Evolutionary conservation across 208 protist species (phyloP).

Genomic region (Acanthamoeba divionensis): DNA sequence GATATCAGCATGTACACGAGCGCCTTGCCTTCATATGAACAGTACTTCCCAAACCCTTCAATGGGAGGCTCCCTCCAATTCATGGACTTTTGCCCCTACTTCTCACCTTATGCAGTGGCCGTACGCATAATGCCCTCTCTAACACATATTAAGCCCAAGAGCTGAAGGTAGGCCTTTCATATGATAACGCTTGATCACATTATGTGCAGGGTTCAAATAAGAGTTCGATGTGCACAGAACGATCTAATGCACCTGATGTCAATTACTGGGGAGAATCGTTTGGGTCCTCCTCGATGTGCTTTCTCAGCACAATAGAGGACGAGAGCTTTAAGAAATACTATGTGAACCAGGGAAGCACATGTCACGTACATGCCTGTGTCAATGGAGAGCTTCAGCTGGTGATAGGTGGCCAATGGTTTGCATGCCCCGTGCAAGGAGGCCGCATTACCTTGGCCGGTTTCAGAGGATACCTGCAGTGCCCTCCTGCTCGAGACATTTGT

Average conservation of each 20-base stretch:
- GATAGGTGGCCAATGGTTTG: no score
- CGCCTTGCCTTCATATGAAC: not conserved
- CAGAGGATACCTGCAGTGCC: no score
- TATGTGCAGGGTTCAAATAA: not conserved
- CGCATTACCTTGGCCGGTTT: no score
- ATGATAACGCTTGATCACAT: no score
- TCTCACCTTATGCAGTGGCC: no score
- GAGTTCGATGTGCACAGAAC: not conserved
- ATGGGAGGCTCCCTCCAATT: no score
- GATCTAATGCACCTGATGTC: not conserved
- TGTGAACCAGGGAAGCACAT: not conserved
- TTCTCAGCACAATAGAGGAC: not conserved
- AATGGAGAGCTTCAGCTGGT: not conserved
- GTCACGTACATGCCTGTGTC: not conserved
- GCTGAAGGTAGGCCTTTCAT: no score
- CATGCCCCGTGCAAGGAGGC: no score
- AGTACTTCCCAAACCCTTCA: not conserved
- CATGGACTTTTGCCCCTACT: no score
- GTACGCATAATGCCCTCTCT: no score
- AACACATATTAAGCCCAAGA: no score
- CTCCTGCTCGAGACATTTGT: no score
- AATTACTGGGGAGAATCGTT: slow-evolving; percentile 46
- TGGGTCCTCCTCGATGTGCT: not conserved
- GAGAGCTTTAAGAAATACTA: not conserved
- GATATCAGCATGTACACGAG: not conserved